A percentile compares a stretch with the other conserved stretches of the same genome.
These are phyloP conservation scores for Aureobasidium vineae DNA, from an alignment of 2,329 filamentous ascomycete species.

Conservation along the genomic window DNA sequence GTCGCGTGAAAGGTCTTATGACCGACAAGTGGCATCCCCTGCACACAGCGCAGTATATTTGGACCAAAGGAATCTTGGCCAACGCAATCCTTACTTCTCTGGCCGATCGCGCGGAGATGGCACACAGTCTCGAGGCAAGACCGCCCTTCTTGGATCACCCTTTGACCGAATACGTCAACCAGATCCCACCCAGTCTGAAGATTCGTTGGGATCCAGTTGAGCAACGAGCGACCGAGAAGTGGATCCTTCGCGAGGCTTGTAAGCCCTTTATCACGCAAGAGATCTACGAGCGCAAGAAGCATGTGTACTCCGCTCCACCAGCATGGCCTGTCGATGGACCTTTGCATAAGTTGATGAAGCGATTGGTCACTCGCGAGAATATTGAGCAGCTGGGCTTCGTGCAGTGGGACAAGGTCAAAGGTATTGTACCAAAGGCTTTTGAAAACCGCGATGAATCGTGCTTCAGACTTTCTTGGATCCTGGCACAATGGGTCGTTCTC, in stretches of 20 bases:
- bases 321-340: constrained; percentile 46
- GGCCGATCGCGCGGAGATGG: constrained; percentile 50
- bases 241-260: constrained; percentile 52
- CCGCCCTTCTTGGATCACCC: constrained; percentile 45
- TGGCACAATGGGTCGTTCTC: not conserved
- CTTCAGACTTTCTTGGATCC: not conserved
- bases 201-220: not conserved
- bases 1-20: constrained; percentile 32
- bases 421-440: not conserved
- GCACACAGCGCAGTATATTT: constrained; percentile 42
- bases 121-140: constrained; percentile 44
- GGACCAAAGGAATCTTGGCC: constrained; percentile 40
- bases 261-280: constrained; percentile 54
- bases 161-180: constrained; percentile 43
- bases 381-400: not conserved
- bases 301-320: constrained; percentile 49
- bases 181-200: constrained; percentile 29
- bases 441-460: not conserved
- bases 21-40: constrained; percentile 43
- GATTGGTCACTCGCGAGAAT: not conserved
- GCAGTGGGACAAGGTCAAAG: not conserved
- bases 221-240: constrained; percentile 45
- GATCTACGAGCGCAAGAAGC: constrained; percentile 51
- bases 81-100: constrained; percentile 45
- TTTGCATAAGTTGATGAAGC: constrained; percentile 39